Percentiles rank a stretch among this genome's conserved stretches.
phyloP scores from a whole-genome alignment of 306 rosid genomes.

The Trichosanthes truncata region DNA sequence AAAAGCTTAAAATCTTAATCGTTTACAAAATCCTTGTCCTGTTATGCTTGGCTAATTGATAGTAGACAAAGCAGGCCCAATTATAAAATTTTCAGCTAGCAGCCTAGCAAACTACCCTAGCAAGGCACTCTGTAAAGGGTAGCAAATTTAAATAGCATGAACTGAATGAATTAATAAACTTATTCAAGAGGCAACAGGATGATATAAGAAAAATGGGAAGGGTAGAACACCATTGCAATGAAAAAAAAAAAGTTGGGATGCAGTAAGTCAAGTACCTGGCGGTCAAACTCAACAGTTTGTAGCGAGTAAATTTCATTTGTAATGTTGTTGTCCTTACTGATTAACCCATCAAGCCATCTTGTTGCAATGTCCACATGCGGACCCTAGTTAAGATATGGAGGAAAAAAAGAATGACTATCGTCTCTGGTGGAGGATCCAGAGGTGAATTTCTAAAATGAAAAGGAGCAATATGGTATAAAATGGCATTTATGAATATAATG shows the following conservation, averaged over 20 bases:
- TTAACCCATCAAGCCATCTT: slow-evolving; percentile 76
- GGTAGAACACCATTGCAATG: neutral
- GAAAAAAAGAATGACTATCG: neutral
- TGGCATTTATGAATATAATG: neutral
- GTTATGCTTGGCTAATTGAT: neutral
- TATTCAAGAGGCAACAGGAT: neutral
- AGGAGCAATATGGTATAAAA: neutral
- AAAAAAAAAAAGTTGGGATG: neutral
- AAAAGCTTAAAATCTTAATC: neutral
- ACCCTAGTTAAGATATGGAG: slow-evolving; percentile 36
- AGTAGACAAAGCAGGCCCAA: neutral
- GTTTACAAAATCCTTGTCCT: neutral
- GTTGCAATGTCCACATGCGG: slow-evolving; percentile 31
- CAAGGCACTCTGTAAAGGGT: too few relatives aligned
- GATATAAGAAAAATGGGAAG: neutral
- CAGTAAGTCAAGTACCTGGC: slow-evolving; percentile 48
- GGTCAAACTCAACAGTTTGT: slow-evolving; percentile 70
- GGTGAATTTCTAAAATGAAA: neutral
- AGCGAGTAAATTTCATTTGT: slow-evolving; percentile 78
- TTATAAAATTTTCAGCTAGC: neutral
- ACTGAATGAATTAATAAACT: neutral
- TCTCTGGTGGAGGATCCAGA: neutral
- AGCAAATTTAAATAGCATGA: neutral
- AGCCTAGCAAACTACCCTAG: too few relatives aligned
- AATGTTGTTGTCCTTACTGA: slow-evolving; percentile 50